Base-by-base conservation (phyloP, 2,329 filamentous ascomycete genomes). In the Zymoseptoria pseudotritici region DNA sequence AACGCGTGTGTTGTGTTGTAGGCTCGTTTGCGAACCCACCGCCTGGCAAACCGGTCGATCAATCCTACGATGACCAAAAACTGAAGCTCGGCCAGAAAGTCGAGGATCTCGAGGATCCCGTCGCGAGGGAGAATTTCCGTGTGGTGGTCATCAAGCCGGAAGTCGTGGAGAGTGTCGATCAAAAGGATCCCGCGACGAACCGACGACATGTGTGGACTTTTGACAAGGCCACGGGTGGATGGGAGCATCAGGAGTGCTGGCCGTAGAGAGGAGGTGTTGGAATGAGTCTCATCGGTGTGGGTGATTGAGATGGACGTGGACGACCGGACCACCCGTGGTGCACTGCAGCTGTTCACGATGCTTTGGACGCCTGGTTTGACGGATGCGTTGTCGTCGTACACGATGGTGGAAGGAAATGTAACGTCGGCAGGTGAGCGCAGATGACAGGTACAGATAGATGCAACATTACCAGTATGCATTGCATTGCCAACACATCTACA, bases 101-200 rank as follows among this genome's bases (percentile, higher is more conserved):
- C 17, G 80, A 84, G 19, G 84, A 88, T 67, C 74, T 95, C 5
- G 75, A 90, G 52, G 91, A 97, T 67, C 73, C 77, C 36, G 75
- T 87, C 58, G 89, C 90, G 50, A 80, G 91, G 66, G 77, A 77
- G 65, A 89, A 95, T 72, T 96, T 96, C 71, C 80, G 93, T 57
- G 89, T 96, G 0, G 90, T 96, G 3, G 86, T 94, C 70, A 94
- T 99, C 72, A 85, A 86, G 54, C 86, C 96, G 0, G 83, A 89
- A 8, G 85, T 89, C 72, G 86, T 95, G 20, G 91, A 96, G 72
- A 80, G 82, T 68, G 79, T 89, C 17, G 88, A 94, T 71, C 74
- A 95, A 57, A 85, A 82, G 59, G 83, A 90, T 70, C 83, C 86
- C 0, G 80, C 81, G 53, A 82, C 83, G 62, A 79, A 80, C 11